A percentile compares a stretch with the other conserved stretches of the same genome.
Conservation (phyloP, 441 rosid genomes). For the Isatis lusitanica region DNA sequence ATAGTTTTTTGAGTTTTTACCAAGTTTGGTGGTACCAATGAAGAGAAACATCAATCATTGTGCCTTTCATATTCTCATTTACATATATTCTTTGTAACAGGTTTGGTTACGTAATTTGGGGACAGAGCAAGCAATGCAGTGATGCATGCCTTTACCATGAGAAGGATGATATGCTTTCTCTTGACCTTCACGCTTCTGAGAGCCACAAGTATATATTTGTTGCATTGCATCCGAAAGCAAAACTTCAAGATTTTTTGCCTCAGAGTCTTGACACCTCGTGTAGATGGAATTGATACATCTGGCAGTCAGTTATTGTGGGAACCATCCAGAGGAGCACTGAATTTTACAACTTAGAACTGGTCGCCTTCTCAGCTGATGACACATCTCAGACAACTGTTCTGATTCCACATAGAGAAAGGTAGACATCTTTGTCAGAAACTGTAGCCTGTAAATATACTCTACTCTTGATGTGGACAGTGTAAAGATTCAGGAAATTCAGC, state of each 20-base stretch:
- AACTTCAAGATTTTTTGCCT: conserved; percentile 71
- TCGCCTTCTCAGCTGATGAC: conserved; percentile 67
- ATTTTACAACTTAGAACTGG: conserved; percentile 74
- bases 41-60: background rate
- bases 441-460: background rate
- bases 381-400: conserved; percentile 60
- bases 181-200: conserved; percentile 70
- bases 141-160: conserved; percentile 84
- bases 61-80: conserved; percentile 15
- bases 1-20: background rate
- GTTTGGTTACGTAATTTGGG: conserved; percentile 92
- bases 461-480: conserved; percentile 46
- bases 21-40: background rate
- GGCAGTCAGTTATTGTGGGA: conserved; percentile 71
- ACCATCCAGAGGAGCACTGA: conserved; percentile 66
- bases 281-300: conserved; percentile 63
- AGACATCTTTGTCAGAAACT: background rate
- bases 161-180: conserved; percentile 80
- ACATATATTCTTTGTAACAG: conserved; percentile 45
- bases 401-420: conserved; percentile 89
- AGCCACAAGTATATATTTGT: conserved; percentile 71
- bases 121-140: conserved; percentile 51
- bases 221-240: conserved; percentile 59
- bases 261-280: conserved; percentile 69
- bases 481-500: conserved; percentile 73